A percentile compares a stretch with the other conserved stretches of the same genome.
Evolutionary conservation across 768 basidiomycete species (phyloP).

Genomic region (Pleurotus giganteus): DNA sequence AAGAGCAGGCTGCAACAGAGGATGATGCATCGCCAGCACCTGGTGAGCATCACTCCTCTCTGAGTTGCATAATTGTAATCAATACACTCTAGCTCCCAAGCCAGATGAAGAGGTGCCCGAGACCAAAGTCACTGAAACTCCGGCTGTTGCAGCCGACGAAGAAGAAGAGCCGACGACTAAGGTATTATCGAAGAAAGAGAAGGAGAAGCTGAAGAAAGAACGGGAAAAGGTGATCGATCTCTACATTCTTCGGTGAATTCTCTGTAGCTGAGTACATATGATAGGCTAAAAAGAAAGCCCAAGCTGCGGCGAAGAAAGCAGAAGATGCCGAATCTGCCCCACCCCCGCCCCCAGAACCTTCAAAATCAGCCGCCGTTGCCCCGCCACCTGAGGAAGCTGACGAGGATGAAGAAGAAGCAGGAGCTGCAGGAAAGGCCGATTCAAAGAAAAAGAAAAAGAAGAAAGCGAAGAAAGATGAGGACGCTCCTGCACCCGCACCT

Average conservation of each 20-base stretch:
- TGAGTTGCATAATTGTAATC: background rate
- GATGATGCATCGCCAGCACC: slow-evolving; percentile 20
- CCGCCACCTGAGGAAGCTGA: slow-evolving; percentile 46
- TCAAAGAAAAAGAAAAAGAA: slow-evolving; percentile 83
- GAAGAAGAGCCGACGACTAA: slow-evolving; percentile 53
- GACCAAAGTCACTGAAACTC: slow-evolving; percentile 20
- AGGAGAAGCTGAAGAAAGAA: slow-evolving; percentile 96
- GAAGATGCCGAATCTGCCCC: slow-evolving; percentile 27
- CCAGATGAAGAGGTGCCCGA: slow-evolving; percentile 17
- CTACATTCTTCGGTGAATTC: background rate
- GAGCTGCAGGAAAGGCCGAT: slow-evolving; percentile 45
- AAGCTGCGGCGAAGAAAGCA: slow-evolving; percentile 82
- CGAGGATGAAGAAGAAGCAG: slow-evolving; percentile 68
- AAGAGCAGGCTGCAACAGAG: slow-evolving; percentile 35
- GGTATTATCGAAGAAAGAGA: slow-evolving; percentile 91
- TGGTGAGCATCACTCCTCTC: background rate
- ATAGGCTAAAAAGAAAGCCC: slow-evolving; percentile 93
- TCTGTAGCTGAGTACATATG: slow-evolving; percentile 11
- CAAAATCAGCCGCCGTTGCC: slow-evolving; percentile 28
- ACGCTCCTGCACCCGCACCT: slow-evolving; percentile 33
- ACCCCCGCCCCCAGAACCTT: slow-evolving; percentile 22
- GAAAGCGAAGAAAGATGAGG: slow-evolving; percentile 63
- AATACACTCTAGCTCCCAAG: background rate
- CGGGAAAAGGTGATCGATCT: slow-evolving; percentile 72
- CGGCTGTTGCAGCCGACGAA: slow-evolving; percentile 30